Percentiles rank a stretch among this genome's conserved stretches.
These are phyloP conservation scores for Mortierella sp. DNA, from an alignment of 371 early-diverging fungal genomes.

Conservation along the genomic window DNA sequence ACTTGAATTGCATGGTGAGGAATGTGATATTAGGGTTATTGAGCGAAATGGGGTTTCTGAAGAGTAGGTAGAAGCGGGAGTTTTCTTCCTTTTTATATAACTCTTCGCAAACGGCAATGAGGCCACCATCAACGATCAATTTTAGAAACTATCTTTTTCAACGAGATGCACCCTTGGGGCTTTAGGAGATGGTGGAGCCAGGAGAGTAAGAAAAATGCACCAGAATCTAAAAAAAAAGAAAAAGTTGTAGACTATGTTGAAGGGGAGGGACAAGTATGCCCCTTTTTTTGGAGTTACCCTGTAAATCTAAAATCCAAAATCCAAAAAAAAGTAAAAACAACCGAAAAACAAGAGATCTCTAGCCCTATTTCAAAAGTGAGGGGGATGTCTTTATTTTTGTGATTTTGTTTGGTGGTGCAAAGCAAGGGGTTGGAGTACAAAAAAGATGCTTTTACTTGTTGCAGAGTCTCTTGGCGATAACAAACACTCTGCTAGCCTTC, in stretches of 20 bases:
- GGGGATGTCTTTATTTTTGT: background rate
- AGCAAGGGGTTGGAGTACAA: background rate
- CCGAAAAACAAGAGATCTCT: no score
- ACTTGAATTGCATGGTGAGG: constrained; percentile 21
- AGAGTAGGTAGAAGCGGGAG: background rate
- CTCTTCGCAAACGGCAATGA: no score
- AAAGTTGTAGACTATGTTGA: background rate
- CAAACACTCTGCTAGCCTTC: constrained; percentile 53
- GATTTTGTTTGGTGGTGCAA: background rate
- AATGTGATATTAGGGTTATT: background rate
- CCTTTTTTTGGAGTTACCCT: no score
- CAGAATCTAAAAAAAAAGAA: background rate
- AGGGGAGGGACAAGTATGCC: background rate
- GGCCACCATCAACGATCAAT: no score
- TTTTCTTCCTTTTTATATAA: background rate
- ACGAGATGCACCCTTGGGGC: no score
- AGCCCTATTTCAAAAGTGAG: no score
- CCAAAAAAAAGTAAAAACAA: no score
- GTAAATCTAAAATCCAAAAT: no score
- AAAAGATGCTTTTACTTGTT: constrained; percentile 4
- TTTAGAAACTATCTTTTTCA: no score
- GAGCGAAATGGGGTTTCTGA: background rate
- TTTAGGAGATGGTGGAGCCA: constrained; percentile 1
- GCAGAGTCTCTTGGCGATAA: constrained; percentile 29
- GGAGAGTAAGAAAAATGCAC: background rate